phyloP scores from a whole-genome alignment of 805 yeast species.

The Hanseniaspora osmophila region DNA sequence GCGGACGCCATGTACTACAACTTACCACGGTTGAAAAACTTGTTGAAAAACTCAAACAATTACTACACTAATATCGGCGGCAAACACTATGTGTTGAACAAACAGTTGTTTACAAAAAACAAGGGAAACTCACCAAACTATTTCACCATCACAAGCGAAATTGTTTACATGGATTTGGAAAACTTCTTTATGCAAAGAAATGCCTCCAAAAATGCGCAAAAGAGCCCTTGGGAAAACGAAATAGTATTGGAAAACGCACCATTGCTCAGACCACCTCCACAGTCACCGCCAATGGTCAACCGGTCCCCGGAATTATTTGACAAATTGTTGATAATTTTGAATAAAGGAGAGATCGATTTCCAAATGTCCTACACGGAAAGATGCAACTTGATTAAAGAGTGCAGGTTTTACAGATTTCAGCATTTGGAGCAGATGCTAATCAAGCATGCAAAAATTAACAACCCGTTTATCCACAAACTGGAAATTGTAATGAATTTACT shows the following conservation, averaged over 20 bases:
- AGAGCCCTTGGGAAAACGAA: too few relatives aligned
- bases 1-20: conserved; percentile 63
- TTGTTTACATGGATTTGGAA: conserved; percentile 37
- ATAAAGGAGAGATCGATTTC: conserved; percentile 32
- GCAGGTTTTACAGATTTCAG: conserved; percentile 60
- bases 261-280: conserved; percentile 67
- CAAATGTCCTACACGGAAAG: conserved; percentile 45
- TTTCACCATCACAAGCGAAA: conserved; percentile 48
- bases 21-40: conserved; percentile 38
- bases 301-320: conserved; percentile 42
- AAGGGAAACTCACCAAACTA: conserved; percentile 70
- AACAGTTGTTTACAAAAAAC: conserved; percentile 30
- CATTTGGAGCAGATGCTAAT: conserved; percentile 61
- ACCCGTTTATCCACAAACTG: conserved; percentile 36
- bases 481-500: conserved; percentile 42
- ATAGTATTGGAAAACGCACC: neutral
- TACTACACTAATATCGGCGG: conserved; percentile 46
- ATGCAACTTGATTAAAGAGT: conserved; percentile 45
- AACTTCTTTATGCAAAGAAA: conserved; percentile 16
- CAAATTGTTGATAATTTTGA: conserved; percentile 39
- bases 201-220: neutral
- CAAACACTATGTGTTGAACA: conserved; percentile 43
- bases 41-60: conserved; percentile 39
- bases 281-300: conserved; percentile 36
- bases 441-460: conserved; percentile 33